Conservation (phyloP, 1,284 basidiomycete genomes). For the Microbotryum lychnidis-dioicae region DNA sequence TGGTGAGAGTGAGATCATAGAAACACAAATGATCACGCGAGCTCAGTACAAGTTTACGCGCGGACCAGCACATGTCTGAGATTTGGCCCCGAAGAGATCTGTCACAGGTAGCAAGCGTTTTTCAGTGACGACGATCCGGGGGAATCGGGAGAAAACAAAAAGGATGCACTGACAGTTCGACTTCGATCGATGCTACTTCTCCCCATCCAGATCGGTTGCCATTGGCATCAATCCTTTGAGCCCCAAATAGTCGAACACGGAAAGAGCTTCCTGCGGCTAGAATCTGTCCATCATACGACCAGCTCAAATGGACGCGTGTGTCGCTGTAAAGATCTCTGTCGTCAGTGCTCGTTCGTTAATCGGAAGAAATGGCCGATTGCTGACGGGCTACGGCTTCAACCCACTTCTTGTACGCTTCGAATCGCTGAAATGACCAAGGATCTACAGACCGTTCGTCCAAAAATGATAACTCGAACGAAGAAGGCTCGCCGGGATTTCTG, state of each 20-base stretch:
- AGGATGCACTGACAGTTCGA: slow-evolving; percentile 1
- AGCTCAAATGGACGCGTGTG: slow-evolving; percentile 8
- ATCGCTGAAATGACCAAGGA: too few relatives aligned
- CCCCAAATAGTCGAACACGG: slow-evolving; percentile 9
- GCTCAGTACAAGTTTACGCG: slow-evolving; percentile 55
- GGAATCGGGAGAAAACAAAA: too few relatives aligned
- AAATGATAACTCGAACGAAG: too few relatives aligned
- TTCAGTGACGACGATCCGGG: too few relatives aligned
- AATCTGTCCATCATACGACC: slow-evolving; percentile 13
- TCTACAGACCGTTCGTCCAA: too few relatives aligned
- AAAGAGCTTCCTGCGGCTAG: slow-evolving; percentile 9
- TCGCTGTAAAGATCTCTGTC: neutral
- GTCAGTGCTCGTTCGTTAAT: neutral
- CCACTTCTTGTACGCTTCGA: too few relatives aligned
- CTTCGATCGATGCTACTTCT: slow-evolving; percentile 2
- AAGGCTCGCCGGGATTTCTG: too few relatives aligned
- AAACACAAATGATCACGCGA: slow-evolving; percentile 70
- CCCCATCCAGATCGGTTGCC: slow-evolving; percentile 5
- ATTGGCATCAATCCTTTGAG: slow-evolving; percentile 13
- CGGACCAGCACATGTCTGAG: slow-evolving; percentile 77
- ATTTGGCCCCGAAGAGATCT: slow-evolving; percentile 43
- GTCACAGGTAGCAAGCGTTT: too few relatives aligned
- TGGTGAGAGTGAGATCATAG: slow-evolving; percentile 43
- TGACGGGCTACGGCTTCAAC: too few relatives aligned
- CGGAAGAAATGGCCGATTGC: too few relatives aligned